Percentiles rank a stretch among this genome's conserved stretches.
phyloP scores from a whole-genome alignment of 2,329 filamentous ascomycete species.

The Aspergillus aculeatus region DNA sequence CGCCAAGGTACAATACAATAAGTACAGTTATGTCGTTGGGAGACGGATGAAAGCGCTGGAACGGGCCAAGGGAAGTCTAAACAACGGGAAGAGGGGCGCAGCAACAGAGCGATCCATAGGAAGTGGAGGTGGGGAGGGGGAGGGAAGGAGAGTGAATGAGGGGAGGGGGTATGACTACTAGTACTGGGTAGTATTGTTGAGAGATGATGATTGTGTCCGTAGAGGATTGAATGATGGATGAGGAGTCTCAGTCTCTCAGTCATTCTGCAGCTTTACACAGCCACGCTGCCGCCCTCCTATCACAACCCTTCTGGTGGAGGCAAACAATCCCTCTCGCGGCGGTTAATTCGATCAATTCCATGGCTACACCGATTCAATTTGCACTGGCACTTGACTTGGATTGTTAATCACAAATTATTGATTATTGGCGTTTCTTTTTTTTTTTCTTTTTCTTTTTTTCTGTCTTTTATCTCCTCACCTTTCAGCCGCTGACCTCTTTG shows the following conservation, averaged over 20 bases:
- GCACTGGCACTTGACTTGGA: no score
- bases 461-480: neutral
- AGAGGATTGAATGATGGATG: neutral
- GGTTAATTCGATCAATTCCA: neutral
- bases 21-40: neutral
- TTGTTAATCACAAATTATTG: no score
- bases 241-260: neutral
- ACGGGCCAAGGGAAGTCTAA: neutral
- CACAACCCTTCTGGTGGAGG: neutral
- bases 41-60: neutral
- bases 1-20: neutral
- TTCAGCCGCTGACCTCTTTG: neutral
- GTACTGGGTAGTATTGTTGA: no score
- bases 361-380: no score
- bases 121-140: neutral
- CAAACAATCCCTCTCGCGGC: neutral
- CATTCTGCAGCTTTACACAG: neutral
- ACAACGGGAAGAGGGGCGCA: neutral
- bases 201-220: no score
- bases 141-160: neutral
- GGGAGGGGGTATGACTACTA: no score
- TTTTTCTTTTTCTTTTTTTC: neutral
- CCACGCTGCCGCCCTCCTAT: neutral
- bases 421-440: no score
- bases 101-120: neutral